Evolutionary conservation across 1,284 basidiomycete species (phyloP).

Genomic region (Trametes sp.): DNA sequence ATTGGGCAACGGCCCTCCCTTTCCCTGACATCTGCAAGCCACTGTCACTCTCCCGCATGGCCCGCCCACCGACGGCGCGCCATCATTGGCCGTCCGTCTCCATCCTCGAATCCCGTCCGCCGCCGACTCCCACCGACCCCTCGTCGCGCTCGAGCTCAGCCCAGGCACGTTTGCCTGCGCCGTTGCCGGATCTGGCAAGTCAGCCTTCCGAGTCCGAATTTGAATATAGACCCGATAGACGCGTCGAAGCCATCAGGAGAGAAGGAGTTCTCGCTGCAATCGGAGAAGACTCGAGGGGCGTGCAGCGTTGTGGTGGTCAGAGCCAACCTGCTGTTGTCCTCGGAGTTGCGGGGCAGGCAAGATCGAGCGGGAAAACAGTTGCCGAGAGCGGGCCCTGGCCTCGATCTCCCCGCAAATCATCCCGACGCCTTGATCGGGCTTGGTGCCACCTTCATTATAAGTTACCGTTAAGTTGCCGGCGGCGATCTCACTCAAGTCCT

Average conservation of each 20-base stretch:
- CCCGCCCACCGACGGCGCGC: conserved; percentile 7
- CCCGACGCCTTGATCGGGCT: not conserved
- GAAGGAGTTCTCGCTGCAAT: no score
- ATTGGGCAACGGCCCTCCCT: conserved; percentile 16
- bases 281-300: not conserved
- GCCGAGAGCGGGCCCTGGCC: not conserved
- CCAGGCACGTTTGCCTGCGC: not conserved
- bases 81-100: conserved; percentile 12
- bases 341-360: conserved; percentile 2
- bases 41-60: conserved; percentile 26
- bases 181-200: not conserved
- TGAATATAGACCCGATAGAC: not conserved
- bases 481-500: not conserved
- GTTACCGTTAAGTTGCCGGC: conserved; percentile 2
- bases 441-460: not conserved
- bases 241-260: not conserved
- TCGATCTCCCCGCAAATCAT: conserved; percentile 8
- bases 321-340: not conserved
- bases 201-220: conserved; percentile 3
- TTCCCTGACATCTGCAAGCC: conserved; percentile 27
- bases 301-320: not conserved
- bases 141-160: not conserved
- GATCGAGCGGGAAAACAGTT: conserved; percentile 11
- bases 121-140: conserved; percentile 15
- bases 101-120: conserved; percentile 17